Evolutionary conservation across 2,329 filamentous ascomycete species (phyloP).

Genomic region (Hymenoscyphus scutula): DNA sequence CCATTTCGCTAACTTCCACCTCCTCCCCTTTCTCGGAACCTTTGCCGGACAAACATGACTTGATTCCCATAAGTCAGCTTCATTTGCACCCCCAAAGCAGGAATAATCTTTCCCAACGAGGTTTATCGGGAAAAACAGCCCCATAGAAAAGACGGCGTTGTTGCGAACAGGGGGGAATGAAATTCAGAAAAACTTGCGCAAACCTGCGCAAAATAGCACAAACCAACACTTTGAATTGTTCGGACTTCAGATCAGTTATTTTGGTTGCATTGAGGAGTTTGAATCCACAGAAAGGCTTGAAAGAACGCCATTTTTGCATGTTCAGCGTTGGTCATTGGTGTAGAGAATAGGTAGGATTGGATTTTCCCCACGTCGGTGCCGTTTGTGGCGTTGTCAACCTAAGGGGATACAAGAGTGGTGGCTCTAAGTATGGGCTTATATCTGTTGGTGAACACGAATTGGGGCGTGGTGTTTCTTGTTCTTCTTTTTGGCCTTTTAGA

Average conservation of each 20-base stretch:
- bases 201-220: constrained; percentile 4
- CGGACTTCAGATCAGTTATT: not conserved
- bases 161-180: not conserved
- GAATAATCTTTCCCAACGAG: not conserved
- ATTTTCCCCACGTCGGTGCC: not conserved
- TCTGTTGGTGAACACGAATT: not conserved
- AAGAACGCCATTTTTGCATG: not conserved
- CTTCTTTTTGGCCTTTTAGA: not conserved
- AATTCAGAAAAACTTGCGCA: constrained; percentile 8
- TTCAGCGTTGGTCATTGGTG: not conserved
- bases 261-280: not conserved
- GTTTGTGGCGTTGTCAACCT: not conserved
- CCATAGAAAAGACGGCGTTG: not conserved
- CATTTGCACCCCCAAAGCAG: not conserved
- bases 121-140: no score
- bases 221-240: not conserved
- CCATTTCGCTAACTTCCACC: no score
- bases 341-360: not conserved
- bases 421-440: not conserved
- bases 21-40: not conserved
- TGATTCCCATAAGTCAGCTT: not conserved
- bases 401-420: not conserved
- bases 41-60: not conserved
- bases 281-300: not conserved
- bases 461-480: not conserved